Base-by-base conservation (phyloP, 108 stramenopile species). In the Skeletonema tropicum region DNA sequence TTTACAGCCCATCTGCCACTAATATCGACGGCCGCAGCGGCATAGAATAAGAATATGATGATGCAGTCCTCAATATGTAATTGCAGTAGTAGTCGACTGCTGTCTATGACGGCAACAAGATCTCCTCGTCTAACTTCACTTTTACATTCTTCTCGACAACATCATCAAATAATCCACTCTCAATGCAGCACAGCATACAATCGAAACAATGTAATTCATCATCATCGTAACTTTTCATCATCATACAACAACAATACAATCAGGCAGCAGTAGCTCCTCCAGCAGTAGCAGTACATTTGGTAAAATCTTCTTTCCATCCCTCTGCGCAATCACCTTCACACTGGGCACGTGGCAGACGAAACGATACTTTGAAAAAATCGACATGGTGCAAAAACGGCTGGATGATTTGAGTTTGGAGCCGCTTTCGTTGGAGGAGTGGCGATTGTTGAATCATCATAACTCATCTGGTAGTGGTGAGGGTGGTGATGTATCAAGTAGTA, bases 241-340 rank as follows among this genome's bases (percentile, higher is more conserved):
- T 70, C 68, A 15, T 0, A 42, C 21, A 42, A 19, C 25, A 46
- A 49, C 23, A 52, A n/a, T n/a, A n/a, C n/a, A n/a, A n/a, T n/a
- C 15, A 6, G 33, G 10, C n/a, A 57, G 26, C 15, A 29, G 26
- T 2, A 29, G 26, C 26, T 2, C 26, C 26, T 29, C 10, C 3
- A n/a, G 67, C 26, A 29, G 26, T 29, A 29, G 66, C 0, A 48
- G 13, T 1, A 48, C 31, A 8, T 49, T 75, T 9, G 91, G 91
- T 17, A 88, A 87, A 61, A 42, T 85, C 67, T 92, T 94, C 76
- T 94, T 94, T 70, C 82, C 88, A 39, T 79, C 85, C 13, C 75
- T 95, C 29, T 91, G 90, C 78, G 90, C 81, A 29, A 74, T 86
- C n/a, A 95, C 94, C 12, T 95, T 95, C 70, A 89, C 84, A 0